Evolutionary conservation across 305 asterid genomes (phyloP), one percentile per base, ranked within the genome.

Genomic region (Salvia sclarea): DNA sequence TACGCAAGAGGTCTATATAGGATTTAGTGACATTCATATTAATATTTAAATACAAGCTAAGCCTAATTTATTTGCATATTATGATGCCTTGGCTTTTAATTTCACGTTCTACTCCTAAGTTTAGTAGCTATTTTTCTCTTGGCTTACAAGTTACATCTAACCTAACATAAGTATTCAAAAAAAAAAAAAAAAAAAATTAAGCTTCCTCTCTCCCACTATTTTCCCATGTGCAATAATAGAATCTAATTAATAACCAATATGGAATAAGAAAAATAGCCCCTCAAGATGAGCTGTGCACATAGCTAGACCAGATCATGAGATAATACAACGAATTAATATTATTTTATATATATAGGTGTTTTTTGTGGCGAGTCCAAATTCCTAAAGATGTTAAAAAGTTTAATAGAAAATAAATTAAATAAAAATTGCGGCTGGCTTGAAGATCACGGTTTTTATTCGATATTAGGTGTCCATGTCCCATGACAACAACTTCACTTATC

Each of bases 391-490:
- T 20, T 18, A 9, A 20, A 49, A 49, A 18, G 1, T 4, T 43
- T 2, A 49, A 17, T 48, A 48, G 12, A 48, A 17, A 48, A 33
- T 33, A 37, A 35, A 33, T 33, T 8, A 35, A 3, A 53, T 48
- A 6, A 4, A 37, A 43, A 64, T 70, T 65, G 73, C 79, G 75
- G 79, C 77, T 64, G 69, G 53, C 77, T 73, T 82, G 69, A 63
- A 52, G 69, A 75, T 75, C 84, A 79, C 70, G 82, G 52, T 35
- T 61, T 28, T 55, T 59, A 68, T 75, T 74, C 68, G 49, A 54
- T 59, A 10, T 35, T 5, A 40, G 63, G 20, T 50, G 58, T 50
- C 16, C 14, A 9, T 11, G 58, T 21, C 61, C 67, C 70, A 58
- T 57, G 66, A 73, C 30, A 68, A 43, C 66, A 63, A 68, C 70